These are phyloP conservation scores for Blastocystis sp. DNA, from an alignment of 352 stramenopile species.

Conservation along the genomic window DNA sequence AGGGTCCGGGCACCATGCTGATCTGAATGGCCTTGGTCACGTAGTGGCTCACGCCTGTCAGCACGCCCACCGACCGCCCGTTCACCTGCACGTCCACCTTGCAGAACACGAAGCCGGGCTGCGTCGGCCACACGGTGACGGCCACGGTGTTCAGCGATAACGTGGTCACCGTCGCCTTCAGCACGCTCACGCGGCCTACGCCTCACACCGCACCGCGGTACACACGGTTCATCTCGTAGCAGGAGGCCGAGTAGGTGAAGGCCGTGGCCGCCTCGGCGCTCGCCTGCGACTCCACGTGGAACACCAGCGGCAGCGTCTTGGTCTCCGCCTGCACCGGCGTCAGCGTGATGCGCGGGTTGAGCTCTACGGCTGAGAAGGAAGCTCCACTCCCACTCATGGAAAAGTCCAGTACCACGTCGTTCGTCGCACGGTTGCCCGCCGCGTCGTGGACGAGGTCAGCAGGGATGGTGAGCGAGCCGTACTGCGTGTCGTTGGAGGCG, in stretches of 20 bases:
- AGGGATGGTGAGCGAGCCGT: not conserved
- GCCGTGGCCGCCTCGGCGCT: not conserved
- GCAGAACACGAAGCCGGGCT: conserved; percentile 18
- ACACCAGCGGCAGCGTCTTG: not conserved
- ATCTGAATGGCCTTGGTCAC: not conserved
- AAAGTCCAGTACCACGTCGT: not conserved
- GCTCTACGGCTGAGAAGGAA: not conserved
- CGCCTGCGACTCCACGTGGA: not conserved
- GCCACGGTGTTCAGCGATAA: not conserved
- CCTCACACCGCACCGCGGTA: not conserved
- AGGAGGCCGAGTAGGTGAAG: not conserved
- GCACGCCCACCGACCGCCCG: not conserved
- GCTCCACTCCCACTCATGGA: not conserved
- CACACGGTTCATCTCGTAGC: not conserved
- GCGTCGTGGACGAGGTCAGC: not conserved
- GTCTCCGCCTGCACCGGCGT: not conserved
- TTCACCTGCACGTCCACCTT: not conserved
- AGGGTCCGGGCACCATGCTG: not conserved
- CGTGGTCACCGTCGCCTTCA: not conserved
- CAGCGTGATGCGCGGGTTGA: not conserved
- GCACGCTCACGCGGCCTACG: not conserved
- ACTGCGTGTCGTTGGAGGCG: not conserved
- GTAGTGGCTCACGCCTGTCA: not conserved
- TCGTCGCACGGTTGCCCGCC: not conserved
- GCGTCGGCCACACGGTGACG: not conserved